Percentiles rank a stretch among this genome's conserved stretches.
phyloP scores from a whole-genome alignment of 1,284 basidiomycete species.

The Sphaerobolus stellatus region DNA sequence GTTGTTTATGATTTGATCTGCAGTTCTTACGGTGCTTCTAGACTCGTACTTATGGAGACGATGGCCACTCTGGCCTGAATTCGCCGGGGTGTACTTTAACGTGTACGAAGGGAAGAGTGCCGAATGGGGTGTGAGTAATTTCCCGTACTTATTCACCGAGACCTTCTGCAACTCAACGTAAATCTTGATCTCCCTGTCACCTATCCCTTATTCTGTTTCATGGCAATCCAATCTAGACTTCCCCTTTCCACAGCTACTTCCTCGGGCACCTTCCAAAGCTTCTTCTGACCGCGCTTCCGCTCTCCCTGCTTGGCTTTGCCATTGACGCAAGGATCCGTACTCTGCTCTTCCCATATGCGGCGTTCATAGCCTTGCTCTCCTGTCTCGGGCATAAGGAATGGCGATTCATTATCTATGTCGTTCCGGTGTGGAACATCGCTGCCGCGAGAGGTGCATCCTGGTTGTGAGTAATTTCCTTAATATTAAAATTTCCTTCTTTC shows the following conservation, averaged over 20 bases:
- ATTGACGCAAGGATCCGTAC: constrained; percentile 49
- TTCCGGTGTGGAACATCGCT: constrained; percentile 81
- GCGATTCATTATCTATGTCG: constrained; percentile 89
- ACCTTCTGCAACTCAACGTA: too few species aligned
- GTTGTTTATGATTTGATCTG: too few species aligned
- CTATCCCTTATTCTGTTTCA: constrained; percentile 6
- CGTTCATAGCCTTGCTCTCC: constrained; percentile 71
- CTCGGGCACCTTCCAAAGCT: constrained; percentile 76
- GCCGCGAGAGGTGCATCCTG: constrained; percentile 65
- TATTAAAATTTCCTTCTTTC: too few species aligned
- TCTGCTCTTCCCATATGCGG: constrained; percentile 51
- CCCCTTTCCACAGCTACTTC: constrained; percentile 74
- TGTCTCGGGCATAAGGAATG: constrained; percentile 89
- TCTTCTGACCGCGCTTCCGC: constrained; percentile 64
- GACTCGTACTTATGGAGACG: constrained; percentile 88
- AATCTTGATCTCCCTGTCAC: too few species aligned
- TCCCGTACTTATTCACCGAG: too few species aligned
- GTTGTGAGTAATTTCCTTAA: constrained; percentile 57
- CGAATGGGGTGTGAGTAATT: constrained; percentile 93
- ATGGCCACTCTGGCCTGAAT: constrained; percentile 84
- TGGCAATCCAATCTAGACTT: constrained; percentile 48
- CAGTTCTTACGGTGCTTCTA: constrained; percentile 63
- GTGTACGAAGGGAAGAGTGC: constrained; percentile 82
- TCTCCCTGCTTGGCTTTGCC: constrained; percentile 54
- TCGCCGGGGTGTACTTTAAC: constrained; percentile 82